Evolutionary conservation across 306 rosid genomes (phyloP).

Genomic region (Trifolium fragiferum): DNA sequence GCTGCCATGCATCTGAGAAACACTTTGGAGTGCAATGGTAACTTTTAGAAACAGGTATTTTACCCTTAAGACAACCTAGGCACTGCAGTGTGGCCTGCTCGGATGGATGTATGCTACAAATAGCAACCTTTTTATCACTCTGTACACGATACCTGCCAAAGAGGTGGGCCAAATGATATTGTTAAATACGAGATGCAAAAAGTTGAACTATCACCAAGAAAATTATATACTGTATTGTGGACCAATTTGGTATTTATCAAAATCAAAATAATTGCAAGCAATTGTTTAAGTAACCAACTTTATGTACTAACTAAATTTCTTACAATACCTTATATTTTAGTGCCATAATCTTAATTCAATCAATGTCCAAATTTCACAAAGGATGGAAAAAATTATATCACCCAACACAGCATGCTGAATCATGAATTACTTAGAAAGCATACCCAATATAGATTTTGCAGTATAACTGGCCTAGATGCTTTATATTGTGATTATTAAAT

Average conservation of each 20-base stretch:
- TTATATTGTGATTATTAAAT: background rate
- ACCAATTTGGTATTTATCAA: slow-evolving; percentile 1
- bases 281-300: slow-evolving; percentile 14
- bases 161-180: slow-evolving; percentile 17
- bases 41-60: slow-evolving; percentile 88
- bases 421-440: background rate
- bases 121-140: slow-evolving; percentile 86
- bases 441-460: background rate
- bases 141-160: slow-evolving; percentile 90
- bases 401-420: slow-evolving; percentile 13
- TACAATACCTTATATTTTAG: background rate
- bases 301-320: slow-evolving; percentile 7
- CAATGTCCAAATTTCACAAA: slow-evolving; percentile 5
- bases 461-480: background rate
- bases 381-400: slow-evolving; percentile 11
- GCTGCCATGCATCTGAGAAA: slow-evolving; percentile 99
- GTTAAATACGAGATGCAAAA: slow-evolving; percentile 18
- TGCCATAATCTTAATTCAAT: slow-evolving; percentile 12
- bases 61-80: slow-evolving; percentile 90
- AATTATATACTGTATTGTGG: background rate
- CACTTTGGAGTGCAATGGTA: slow-evolving; percentile 97
- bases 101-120: slow-evolving; percentile 94
- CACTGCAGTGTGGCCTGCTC: slow-evolving; percentile 98
- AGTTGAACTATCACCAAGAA: background rate
- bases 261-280: slow-evolving; percentile 17